phyloP scores from a whole-genome alignment of 139 green algal species.

The Micromonas commoda region DNA sequence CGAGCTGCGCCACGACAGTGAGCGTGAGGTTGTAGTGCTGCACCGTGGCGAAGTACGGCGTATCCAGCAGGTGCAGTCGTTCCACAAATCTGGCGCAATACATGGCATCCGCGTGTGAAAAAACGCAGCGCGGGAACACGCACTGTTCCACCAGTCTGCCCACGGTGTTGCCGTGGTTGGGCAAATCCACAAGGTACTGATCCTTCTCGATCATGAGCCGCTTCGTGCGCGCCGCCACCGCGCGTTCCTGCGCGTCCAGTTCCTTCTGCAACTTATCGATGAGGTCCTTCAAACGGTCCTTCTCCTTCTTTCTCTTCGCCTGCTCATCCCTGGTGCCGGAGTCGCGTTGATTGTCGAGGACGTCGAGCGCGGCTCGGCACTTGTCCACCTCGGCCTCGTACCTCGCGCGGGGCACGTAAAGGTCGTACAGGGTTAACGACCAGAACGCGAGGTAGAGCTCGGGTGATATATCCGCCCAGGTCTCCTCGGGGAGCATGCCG shows the following conservation, averaged over 20 bases:
- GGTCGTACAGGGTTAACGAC: slow-evolving; percentile 58
- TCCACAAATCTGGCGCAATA: slow-evolving; percentile 53
- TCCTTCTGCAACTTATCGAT: slow-evolving; percentile 33
- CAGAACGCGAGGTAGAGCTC: slow-evolving; percentile 70
- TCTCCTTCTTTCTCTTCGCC: slow-evolving; percentile 39
- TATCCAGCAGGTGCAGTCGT: slow-evolving; percentile 44
- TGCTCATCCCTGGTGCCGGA: neutral
- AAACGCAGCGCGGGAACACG: slow-evolving; percentile 27
- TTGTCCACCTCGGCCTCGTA: slow-evolving; percentile 34
- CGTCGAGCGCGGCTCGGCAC: neutral
- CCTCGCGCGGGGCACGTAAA: slow-evolving; percentile 43
- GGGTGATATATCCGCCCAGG: slow-evolving; percentile 47
- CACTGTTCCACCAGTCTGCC: slow-evolving; percentile 24
- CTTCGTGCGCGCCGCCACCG: slow-evolving; percentile 20
- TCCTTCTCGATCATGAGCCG: slow-evolving; percentile 25
- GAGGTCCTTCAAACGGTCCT: slow-evolving; percentile 33
- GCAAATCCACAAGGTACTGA: neutral
- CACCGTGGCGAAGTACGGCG: slow-evolving; percentile 47
- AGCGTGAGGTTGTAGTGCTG: slow-evolving; percentile 40
- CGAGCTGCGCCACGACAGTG: neutral
- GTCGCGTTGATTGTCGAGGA: neutral
- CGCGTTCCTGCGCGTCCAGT: slow-evolving; percentile 26
- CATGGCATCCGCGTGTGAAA: slow-evolving; percentile 46
- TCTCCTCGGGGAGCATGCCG: slow-evolving; percentile 22
- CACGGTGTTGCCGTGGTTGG: neutral